Percentiles rank a stretch among this genome's conserved stretches.
These are phyloP conservation scores for Teratosphaeria viscida DNA, from an alignment of 2,329 filamentous ascomycete species.

Conservation along the genomic window DNA sequence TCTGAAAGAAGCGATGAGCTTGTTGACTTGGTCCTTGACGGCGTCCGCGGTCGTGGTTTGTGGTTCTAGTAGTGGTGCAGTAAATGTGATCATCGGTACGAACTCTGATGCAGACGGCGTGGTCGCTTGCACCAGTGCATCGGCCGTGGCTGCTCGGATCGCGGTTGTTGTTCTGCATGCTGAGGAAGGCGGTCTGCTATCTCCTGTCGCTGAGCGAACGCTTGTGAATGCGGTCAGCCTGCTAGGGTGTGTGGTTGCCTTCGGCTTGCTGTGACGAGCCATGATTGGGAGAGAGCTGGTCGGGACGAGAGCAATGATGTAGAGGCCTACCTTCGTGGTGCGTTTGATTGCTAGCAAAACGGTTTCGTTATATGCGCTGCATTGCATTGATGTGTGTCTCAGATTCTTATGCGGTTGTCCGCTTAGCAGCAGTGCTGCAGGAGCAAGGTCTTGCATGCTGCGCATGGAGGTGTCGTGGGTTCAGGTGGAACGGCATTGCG, in stretches of 20 bases:
- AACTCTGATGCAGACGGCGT: neutral
- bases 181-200: neutral
- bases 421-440: neutral
- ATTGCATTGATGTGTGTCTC: neutral
- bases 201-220: neutral
- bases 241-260: neutral
- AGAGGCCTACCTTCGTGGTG: neutral
- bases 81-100: neutral
- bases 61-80: neutral
- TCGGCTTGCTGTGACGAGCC: neutral
- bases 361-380: neutral
- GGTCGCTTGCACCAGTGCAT: neutral
- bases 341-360: neutral
- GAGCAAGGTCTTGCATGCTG: neutral
- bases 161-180: neutral
- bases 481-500: too few relatives aligned
- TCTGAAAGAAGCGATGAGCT: neutral
- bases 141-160: neutral
- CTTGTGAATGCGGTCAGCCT: neutral
- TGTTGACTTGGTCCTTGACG: neutral
- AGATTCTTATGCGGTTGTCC: neutral
- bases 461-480: neutral
- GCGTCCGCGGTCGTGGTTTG: neutral
- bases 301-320: neutral
- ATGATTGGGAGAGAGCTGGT: neutral